A percentile compares a stretch with the other conserved stretches of the same genome.
These are phyloP conservation scores for Syzygium syzygioides DNA, from an alignment of 441 rosid genomes.

Conservation along the genomic window DNA sequence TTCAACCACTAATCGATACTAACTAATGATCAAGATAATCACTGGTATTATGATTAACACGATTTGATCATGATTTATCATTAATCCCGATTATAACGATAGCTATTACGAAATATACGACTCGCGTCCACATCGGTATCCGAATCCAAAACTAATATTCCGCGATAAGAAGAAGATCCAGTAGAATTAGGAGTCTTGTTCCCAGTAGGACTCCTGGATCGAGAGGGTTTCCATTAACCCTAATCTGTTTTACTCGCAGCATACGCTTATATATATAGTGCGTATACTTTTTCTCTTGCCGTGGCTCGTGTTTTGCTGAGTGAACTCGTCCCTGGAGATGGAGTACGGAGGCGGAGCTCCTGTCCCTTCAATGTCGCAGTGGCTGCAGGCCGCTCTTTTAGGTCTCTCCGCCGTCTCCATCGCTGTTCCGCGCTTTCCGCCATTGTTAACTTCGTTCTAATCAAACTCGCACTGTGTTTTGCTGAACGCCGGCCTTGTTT, in stretches of 20 bases:
- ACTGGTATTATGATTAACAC: neutral
- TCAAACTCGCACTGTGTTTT: neutral
- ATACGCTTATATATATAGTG: neutral
- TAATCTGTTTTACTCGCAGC: neutral
- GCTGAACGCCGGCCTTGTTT: too few species aligned
- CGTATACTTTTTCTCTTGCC: neutral
- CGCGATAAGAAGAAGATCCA: neutral
- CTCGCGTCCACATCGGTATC: too few species aligned
- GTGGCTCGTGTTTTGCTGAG: neutral
- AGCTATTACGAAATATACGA: too few species aligned
- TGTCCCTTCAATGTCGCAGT: constrained; percentile 19
- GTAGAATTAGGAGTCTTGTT: neutral
- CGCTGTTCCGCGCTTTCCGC: neutral
- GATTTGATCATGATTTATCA: neutral
- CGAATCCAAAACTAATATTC: neutral
- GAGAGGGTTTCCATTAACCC: neutral
- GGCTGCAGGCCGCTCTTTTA: constrained; percentile 43
- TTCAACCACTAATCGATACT: neutral
- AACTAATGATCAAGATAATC: neutral
- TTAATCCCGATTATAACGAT: too few species aligned
- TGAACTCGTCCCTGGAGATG: neutral
- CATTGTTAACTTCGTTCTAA: neutral
- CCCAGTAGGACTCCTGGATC: neutral
- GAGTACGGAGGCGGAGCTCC: neutral
- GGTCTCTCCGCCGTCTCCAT: constrained; percentile 19